A percentile compares a stretch with the other conserved stretches of the same genome.
Evolutionary conservation across 495 filamentous ascomycete genomes (phyloP).

Genomic region (Podospora pseudopauciseta): DNA sequence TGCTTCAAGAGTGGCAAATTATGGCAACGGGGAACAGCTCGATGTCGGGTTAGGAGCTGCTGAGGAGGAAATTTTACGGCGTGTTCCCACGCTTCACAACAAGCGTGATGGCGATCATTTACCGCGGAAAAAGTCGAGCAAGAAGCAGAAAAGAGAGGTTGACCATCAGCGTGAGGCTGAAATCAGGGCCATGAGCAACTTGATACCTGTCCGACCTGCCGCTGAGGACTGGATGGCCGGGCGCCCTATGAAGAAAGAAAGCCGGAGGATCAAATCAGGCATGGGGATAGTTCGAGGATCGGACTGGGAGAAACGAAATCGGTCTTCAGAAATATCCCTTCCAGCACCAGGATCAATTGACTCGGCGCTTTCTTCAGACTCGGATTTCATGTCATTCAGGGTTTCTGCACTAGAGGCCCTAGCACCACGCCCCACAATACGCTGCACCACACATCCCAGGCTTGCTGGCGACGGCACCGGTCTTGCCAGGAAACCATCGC

Average conservation of each 20-base stretch:
- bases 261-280: conserved; percentile 55
- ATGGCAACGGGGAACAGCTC: conserved; percentile 27
- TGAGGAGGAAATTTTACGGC: conserved; percentile 44
- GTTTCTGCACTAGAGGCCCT: conserved; percentile 70
- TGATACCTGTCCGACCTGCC: conserved; percentile 58
- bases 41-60: conserved; percentile 10
- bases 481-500: conserved; percentile 38
- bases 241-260: conserved; percentile 59
- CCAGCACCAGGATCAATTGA: conserved; percentile 67
- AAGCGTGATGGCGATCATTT: conserved; percentile 54
- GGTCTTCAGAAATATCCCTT: conserved; percentile 69
- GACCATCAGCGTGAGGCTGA: conserved; percentile 78
- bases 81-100: conserved; percentile 66
- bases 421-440: conserved; percentile 74
- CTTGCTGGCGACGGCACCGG: conserved; percentile 30
- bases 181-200: conserved; percentile 76
- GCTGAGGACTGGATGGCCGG: conserved; percentile 47
- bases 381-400: conserved; percentile 69
- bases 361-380: conserved; percentile 66
- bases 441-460: conserved; percentile 63
- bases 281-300: conserved; percentile 30
- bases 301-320: conserved; percentile 57
- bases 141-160: conserved; percentile 59
- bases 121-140: conserved; percentile 69
- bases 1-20: conserved; percentile 32